Evolutionary conservation across 1,139 yeast species (phyloP), one percentile per base, ranked within the genome.

Genomic region (Arxiozyma bovina): DNA sequence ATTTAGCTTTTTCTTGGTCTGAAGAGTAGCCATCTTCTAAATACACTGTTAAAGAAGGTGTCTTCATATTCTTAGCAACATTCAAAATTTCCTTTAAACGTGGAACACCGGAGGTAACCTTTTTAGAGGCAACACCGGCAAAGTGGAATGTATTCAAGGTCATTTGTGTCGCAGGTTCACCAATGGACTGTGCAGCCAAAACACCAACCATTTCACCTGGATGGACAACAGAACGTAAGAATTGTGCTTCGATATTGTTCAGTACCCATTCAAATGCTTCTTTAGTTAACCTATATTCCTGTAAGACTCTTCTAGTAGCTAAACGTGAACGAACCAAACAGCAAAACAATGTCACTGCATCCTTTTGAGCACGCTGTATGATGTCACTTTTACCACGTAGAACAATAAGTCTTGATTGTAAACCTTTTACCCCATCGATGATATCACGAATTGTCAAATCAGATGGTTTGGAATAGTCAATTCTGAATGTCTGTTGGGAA

Each of bases 151-250:
- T 93, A 71, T 93, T 93, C 74, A 93, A 81, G 0, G 99, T 93
- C 99, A 93, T 93, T 74, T 93, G 99, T 30, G 99, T 93, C 30
- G 99, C 99, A 52, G 99, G 99, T 73, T 93, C 99, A 77, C 99
- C 99, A 76, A 93, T 93, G 50, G 97, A 90, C 76, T 93, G 99
- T 1, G 99, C 99, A 54, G 99, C 99, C 68, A 93, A 82, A 54
- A 93, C 97, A 77, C 99, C 99, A 57, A 94, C 99, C 99, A 93
- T 93, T 72, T 93, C 99, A 78, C 99, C 99, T 12, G 99, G 97
- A 63, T 94, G 94, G 51, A 91, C 99, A 67, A 90, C 77, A 4
- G 98, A 85, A 72, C 87, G 87, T 63, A 88, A 91, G 75, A 91
- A 94, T 71, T 91, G 97, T 27, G 93, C 81, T 68, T 90, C 96